Evolutionary conservation across 1,284 basidiomycete genomes (phyloP).

Genomic region (Cryptococcus hybrid): DNA sequence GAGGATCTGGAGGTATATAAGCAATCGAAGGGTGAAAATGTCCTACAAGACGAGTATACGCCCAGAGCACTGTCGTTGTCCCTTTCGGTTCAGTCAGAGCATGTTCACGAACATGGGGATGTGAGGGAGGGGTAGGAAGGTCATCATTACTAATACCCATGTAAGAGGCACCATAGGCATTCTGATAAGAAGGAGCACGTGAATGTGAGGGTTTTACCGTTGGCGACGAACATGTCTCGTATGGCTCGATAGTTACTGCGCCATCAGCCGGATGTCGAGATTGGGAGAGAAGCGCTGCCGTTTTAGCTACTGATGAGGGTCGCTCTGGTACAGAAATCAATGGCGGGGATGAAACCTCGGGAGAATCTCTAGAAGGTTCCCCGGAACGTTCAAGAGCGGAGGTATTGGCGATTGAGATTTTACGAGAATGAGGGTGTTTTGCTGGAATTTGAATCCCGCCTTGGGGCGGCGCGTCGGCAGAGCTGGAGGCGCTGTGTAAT

Average conservation of each 20-base stretch:
- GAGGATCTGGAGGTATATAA: conserved; percentile 50
- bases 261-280: too few species aligned
- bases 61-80: conserved; percentile 46
- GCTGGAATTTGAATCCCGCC: conserved; percentile 24
- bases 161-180: conserved; percentile 29
- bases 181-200: conserved; percentile 35
- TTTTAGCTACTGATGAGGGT: neutral
- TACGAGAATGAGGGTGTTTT: conserved; percentile 46
- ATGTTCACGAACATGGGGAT: conserved; percentile 27
- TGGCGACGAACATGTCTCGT: neutral
- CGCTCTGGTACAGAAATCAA: conserved; percentile 8
- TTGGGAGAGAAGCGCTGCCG: too few species aligned
- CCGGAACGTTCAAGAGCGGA: conserved; percentile 14
- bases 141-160: conserved; percentile 7
- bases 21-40: conserved; percentile 46
- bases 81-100: conserved; percentile 21
- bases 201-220: conserved; percentile 6
- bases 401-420: conserved; percentile 31
- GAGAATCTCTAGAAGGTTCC: too few species aligned
- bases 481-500: conserved; percentile 24
- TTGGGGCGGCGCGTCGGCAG: conserved; percentile 28
- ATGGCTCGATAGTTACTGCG: neutral
- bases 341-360: neutral
- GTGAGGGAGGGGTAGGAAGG: conserved; percentile 18
- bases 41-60: conserved; percentile 44